Base-by-base conservation (phyloP, 257 asterid species). In the Rubia yunnanensis region DNA sequence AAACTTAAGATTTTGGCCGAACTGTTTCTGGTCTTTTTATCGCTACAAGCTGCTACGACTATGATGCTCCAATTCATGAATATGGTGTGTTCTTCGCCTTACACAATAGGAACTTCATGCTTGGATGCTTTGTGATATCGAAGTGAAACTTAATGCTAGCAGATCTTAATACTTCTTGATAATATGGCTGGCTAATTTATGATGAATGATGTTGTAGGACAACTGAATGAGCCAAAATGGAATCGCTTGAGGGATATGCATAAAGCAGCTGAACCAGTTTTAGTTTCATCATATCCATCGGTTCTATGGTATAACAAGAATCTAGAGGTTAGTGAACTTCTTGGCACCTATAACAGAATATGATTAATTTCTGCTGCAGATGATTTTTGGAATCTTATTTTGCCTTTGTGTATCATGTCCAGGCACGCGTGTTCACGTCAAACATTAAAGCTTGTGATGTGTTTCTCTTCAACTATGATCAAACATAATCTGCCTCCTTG, bases 1-100 rank as follows among this genome's bases (percentile, higher is more conserved):
- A n/a, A n/a, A n/a, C n/a, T n/a, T n/a, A n/a, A n/a, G n/a, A 91
- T 72, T 86, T 91, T 64, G 98, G 95, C 35, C 79, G 96, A 62
- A 79, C 84, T 57, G 76, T 88, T 44, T 76, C 95, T 64, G 98
- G 98, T 54, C 96, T 82, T 70, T 91, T 91, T 56, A 68, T 91
- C 20, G 81, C 98, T 67, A 86, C 98, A 41, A 88, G 92, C 89
- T n/a, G n/a, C n/a, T 91, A 91, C 10, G 96, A 88, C 44, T 91
- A 86, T 60, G 98, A 91, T 76, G 96, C 96, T 76, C 98, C 96
- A 7, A 60, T 91, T 18, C 95, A 91, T 60, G 98, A 91, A 77
- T 91, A 91, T 64, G 98, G 98, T 91, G 84, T 14, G 72, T 28
- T 35, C n/a, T 26, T 9, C 60, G 48, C 28, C 35, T 34, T 15